phyloP scores from a whole-genome alignment of 345 rosid species.

The Pseudoturritis turrita region DNA sequence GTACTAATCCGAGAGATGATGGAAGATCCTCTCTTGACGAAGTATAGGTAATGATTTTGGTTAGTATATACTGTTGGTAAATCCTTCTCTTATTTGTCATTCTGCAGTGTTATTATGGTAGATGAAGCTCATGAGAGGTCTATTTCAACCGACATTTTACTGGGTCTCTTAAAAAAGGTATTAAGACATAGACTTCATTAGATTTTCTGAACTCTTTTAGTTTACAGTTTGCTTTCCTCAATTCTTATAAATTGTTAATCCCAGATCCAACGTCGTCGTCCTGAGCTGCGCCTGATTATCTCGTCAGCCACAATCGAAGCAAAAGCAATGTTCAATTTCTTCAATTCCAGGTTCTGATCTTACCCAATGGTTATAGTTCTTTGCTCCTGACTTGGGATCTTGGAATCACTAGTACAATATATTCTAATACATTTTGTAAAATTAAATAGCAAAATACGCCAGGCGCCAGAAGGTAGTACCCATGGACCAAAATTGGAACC shows the following conservation, averaged over 20 bases:
- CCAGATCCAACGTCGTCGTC: constrained; percentile 83
- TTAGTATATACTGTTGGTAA: background rate
- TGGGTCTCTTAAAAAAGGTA: constrained; percentile 96
- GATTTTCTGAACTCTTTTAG: background rate
- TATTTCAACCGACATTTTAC: constrained; percentile 87
- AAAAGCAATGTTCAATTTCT: constrained; percentile 77
- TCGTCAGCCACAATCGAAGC: constrained; percentile 98
- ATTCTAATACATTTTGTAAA: background rate
- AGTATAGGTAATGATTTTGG: constrained; percentile 62
- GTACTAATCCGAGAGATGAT: constrained; percentile 94
- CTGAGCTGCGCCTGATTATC: constrained; percentile 84
- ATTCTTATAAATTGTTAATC: background rate
- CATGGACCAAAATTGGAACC: constrained; percentile 59
- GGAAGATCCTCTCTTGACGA: constrained; percentile 97
- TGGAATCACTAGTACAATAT: background rate
- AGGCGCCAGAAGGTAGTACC: constrained; percentile 42
- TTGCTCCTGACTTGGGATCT: background rate
- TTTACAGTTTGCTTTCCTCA: background rate
- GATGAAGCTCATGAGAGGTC: constrained; percentile 99
- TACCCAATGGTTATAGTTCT: background rate
- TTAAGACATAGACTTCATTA: background rate
- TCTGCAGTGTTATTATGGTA: constrained; percentile 84
- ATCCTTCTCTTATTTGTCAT: background rate
- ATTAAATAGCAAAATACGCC: constrained; percentile 48
- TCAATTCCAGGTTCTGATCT: constrained; percentile 57